Evolutionary conservation across 2,329 filamentous ascomycete species (phyloP), one percentile per base, ranked within the genome.

Genomic region (Colletotrichum lentis): DNA sequence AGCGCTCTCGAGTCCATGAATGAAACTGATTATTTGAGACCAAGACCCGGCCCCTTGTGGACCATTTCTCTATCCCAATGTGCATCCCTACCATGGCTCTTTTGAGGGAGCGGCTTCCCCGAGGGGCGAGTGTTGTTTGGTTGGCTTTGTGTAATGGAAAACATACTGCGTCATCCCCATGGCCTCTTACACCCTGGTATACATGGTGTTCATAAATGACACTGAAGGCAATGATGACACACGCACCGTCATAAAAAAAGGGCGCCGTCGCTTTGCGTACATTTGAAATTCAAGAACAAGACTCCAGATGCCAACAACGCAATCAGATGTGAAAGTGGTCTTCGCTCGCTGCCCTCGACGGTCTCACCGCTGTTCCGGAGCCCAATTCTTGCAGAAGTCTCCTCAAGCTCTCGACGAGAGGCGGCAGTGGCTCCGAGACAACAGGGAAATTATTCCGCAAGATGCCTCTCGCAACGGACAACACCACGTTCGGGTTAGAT

Each of bases 401-500:
- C 37, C 27, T 49, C 27, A 69, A 18, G 56, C 66, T 69, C 16
- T 69, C 62, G 6, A 69, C 66, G 5, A 69, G 41, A 5, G 66
- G 66, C 2, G 66, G 66, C 16, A 69, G 18, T 18, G 66, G 66
- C 35, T 69, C 62, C 16, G 66, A 65, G n/a, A 69, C 66, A 14
- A 69, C 62, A 18, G 66, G 66, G 22, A 69, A 69, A n/a, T 69
- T 69, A 27, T 61, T 44, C 37, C 66, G 43, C 12, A 65, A 52
- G 7, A 66, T 66, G 5, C 56, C 66, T 24, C 66, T 52, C 12
- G 55, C 62, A 10, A 69, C 43, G 18, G 66, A 65, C 12, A 69
- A 56, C 7, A 66, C 62, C 5, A 66, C 52, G 27, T 50, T 69
- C 6, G 66, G 66, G 14, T 52, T 65, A 12, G 61, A 69, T 14